A percentile compares a stretch with the other conserved stretches of the same genome.
Conservation (phyloP, 23 red algal species). For the Agarophyton chilense region DNA sequence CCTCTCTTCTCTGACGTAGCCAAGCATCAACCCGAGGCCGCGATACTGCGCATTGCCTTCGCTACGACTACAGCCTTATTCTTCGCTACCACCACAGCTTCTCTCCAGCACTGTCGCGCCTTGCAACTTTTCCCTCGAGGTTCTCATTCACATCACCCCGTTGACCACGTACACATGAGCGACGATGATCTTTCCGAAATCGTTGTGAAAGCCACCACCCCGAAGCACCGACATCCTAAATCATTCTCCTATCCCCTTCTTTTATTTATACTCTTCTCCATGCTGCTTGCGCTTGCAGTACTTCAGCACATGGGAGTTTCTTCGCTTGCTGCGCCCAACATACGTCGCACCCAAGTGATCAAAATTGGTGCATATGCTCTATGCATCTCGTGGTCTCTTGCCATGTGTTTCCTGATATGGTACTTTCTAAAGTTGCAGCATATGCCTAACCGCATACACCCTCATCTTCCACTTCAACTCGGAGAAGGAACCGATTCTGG, state of each 20-base stretch:
- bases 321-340: background rate
- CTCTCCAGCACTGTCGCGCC: constrained; percentile 43
- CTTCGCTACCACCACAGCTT: constrained; percentile 56
- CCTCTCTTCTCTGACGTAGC: constrained; percentile 53
- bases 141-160: constrained; percentile 19
- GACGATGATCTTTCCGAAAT: constrained; percentile 46
- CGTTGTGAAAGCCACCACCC: background rate
- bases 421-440: constrained; percentile 60
- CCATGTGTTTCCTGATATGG: constrained; percentile 65
- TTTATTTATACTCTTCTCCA: background rate
- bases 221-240: background rate
- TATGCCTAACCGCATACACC: constrained; percentile 39
- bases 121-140: constrained; percentile 27
- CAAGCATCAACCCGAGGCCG: constrained; percentile 47
- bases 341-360: constrained; percentile 3
- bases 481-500: constrained; percentile 1
- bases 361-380: constrained; percentile 22
- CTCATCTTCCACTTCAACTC: constrained; percentile 6
- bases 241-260: background rate
- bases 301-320: background rate
- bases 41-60: constrained; percentile 37
- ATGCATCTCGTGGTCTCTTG: background rate
- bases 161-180: constrained; percentile 31
- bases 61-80: constrained; percentile 27
- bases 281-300: background rate